phyloP scores from a whole-genome alignment of 306 rosid genomes.

The Cucurbita moschata region DNA sequence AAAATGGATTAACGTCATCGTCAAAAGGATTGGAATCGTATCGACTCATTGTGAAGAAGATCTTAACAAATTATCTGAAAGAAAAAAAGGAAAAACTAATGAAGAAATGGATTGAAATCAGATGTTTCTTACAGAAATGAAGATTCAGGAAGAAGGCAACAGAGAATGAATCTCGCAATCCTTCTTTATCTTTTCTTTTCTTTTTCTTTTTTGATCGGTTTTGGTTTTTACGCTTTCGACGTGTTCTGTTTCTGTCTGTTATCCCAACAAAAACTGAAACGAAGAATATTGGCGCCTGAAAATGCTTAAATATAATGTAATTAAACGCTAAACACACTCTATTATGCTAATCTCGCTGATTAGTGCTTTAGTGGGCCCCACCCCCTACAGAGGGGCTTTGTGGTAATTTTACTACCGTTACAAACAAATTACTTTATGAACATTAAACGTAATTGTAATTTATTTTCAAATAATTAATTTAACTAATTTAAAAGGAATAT shows the following conservation, averaged over 20 bases:
- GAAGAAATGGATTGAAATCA: background rate
- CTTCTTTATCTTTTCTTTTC: background rate
- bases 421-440: background rate
- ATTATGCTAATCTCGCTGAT: background rate
- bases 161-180: background rate
- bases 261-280: constrained; percentile 15
- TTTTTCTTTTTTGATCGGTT: background rate
- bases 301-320: background rate
- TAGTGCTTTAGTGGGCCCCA: background rate
- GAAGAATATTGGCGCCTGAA: constrained; percentile 5
- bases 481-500: too few relatives aligned
- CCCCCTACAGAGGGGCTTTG: background rate
- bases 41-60: constrained; percentile 35
- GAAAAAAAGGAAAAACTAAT: background rate
- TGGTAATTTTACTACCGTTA: background rate
- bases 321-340: background rate
- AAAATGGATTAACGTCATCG: constrained; percentile 51
- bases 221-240: constrained; percentile 1
- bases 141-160: background rate
- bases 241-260: constrained; percentile 8
- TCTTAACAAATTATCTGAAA: background rate
- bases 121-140: background rate
- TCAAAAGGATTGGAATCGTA: constrained; percentile 58
- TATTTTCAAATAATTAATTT: too few relatives aligned
- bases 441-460: too few relatives aligned